Evolutionary conservation across 192 early-diverging fungal genomes (phyloP).

Genomic region (Globomyces pollinis-pini): DNA sequence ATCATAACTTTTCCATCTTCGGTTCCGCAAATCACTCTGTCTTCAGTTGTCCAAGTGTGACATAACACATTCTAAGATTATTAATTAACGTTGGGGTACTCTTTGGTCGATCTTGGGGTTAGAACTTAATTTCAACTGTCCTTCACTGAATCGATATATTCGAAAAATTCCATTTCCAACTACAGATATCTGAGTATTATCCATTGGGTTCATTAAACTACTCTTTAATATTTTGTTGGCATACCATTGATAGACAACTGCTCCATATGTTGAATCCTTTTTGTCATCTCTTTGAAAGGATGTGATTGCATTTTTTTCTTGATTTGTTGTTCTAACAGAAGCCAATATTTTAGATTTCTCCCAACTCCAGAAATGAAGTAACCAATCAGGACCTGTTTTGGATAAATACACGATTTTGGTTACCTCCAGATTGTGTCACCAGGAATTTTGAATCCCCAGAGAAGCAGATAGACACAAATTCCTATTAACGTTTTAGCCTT

Average conservation of each 20-base stretch:
- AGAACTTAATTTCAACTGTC: constrained; percentile 31
- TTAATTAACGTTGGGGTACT: not conserved
- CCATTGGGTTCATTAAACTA: constrained; percentile 39
- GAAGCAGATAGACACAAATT: constrained; percentile 49
- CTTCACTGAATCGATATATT: constrained; percentile 44
- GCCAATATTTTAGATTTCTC: constrained; percentile 51
- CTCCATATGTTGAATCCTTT: constrained; percentile 3
- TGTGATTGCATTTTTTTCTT: constrained; percentile 5
- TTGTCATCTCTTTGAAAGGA: not conserved
- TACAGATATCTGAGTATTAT: constrained; percentile 41
- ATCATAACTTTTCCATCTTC: constrained; percentile 43
- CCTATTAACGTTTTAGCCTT: constrained; percentile 18
- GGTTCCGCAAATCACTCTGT: constrained; percentile 39
- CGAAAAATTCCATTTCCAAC: constrained; percentile 50
- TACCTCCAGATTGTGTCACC: constrained; percentile 41
- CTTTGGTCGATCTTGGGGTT: constrained; percentile 37
- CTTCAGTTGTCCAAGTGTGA: constrained; percentile 44
- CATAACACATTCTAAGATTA: constrained; percentile 38
- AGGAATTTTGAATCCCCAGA: constrained; percentile 52
- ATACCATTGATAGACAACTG: constrained; percentile 32
- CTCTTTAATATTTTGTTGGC: not conserved
- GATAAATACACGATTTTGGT: too few relatives aligned
- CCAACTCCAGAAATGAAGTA: constrained; percentile 52
- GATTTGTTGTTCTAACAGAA: constrained; percentile 23
- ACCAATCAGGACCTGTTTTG: constrained; percentile 55